These are phyloP conservation scores for Alternaria postmessia DNA, from an alignment of 2,329 filamentous ascomycete genomes.

Conservation along the genomic window DNA sequence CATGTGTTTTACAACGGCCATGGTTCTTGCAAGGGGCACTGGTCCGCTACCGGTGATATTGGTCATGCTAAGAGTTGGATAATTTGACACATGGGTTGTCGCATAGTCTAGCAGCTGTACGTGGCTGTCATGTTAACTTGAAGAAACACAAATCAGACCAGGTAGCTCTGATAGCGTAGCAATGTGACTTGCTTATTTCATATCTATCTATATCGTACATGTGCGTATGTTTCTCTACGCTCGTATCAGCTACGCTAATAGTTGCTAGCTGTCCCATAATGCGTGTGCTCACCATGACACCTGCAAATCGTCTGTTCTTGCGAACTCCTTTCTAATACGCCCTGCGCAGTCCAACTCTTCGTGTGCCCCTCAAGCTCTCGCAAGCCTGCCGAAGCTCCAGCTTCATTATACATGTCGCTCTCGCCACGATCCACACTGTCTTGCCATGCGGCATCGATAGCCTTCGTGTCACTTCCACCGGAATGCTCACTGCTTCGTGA, in stretches of 20 bases:
- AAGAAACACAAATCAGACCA: not conserved
- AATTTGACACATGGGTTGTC: not conserved
- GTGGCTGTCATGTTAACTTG: not conserved
- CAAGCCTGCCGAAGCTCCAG: not conserved
- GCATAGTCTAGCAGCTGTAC: not conserved
- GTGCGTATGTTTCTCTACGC: not conserved
- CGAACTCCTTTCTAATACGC: not conserved
- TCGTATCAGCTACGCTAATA: not conserved
- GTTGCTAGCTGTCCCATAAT: not conserved
- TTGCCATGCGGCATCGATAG: not conserved
- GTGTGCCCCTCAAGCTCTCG: not conserved
- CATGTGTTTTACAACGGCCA: not conserved
- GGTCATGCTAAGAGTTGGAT: not conserved
- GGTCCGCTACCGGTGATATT: not conserved
- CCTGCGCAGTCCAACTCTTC: not conserved
- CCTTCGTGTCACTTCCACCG: not conserved
- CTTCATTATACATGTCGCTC: not conserved
- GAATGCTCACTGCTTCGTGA: not conserved
- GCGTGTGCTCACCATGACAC: not conserved
- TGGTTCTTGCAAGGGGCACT: not conserved
- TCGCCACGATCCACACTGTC: not conserved
- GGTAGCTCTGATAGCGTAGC: not conserved
- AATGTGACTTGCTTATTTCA: not conserved
- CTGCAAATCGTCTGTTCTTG: not conserved
- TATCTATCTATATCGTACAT: not conserved